Base-by-base conservation (phyloP, 2,329 filamentous ascomycete genomes). In the Leptosphaerulina australis region DNA sequence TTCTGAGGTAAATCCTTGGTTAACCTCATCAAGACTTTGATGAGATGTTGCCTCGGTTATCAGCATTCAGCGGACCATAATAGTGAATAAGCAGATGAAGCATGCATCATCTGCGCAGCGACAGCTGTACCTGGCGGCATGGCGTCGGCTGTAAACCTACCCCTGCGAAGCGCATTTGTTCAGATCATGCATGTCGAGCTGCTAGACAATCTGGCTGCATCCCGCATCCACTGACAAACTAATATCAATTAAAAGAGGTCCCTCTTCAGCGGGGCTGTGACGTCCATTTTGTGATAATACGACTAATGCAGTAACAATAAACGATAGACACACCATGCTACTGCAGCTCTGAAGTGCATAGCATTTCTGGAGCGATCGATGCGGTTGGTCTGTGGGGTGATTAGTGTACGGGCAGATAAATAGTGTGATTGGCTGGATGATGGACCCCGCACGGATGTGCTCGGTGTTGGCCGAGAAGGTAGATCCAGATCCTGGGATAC, bases 81-180 rank as follows among this genome's bases (percentile, higher is more conserved):
- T n/a, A n/a, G n/a, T n/a, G n/a, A n/a, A n/a, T n/a, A 30, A 9
- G 14, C n/a, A 4, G 5, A 15, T 15, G 37, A 6, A 3, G 4
- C 25, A 11, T 15, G 4, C 12, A 24, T 14, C 17, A 3, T 14
- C n/a, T 12, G 9, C n/a, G 21, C 12, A 6, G 12, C 31, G 25
- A 14, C 43, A 26, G 18, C 25, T 38, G 43, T 38, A 30, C 33
- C 33, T 37, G 33, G 22, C 43, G n/a, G 43, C 43, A 31, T 30
- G 20, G n/a, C 37, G 12, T 2, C 10, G 38, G 18, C 18, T 15
- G 24, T 31, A 12, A 6, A 15, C 1, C 5, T n/a, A 3, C 31
- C 2, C 20, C 14, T 17, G 14, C n/a, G n/a, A 44, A 18, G 7
- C 22, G n/a, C 31, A 2, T 12, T 4, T 9, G 11, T 9, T 17